Percentiles rank a stretch among this genome's conserved stretches.
These are phyloP conservation scores for Xylaria sp. DNA, from an alignment of 2,329 filamentous ascomycete genomes.

Conservation along the genomic window DNA sequence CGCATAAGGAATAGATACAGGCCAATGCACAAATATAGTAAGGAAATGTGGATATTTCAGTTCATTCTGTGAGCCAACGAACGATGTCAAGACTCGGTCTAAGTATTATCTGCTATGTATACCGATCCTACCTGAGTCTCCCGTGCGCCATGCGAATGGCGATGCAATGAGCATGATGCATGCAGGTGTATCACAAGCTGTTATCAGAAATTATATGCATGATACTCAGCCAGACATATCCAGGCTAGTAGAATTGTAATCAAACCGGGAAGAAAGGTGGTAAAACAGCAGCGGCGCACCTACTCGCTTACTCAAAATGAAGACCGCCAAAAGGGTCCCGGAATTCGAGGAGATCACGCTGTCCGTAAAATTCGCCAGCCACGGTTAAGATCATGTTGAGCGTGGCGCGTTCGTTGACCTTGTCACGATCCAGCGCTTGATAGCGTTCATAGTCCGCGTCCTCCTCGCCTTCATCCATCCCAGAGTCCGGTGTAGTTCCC, in stretches of 20 bases:
- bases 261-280: not conserved
- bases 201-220: not conserved
- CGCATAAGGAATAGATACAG: not conserved
- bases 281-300: not conserved
- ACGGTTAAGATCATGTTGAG: conserved; percentile 92
- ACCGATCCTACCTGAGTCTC: conserved; percentile 15
- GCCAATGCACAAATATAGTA: too few species aligned
- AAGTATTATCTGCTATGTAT: conserved; percentile 4
- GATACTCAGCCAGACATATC: conserved; percentile 22
- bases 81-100: not conserved
- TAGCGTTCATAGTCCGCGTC: conserved; percentile 37
- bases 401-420: conserved; percentile 68
- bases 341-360: conserved; percentile 81
- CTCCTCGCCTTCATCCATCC: conserved; percentile 23
- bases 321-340: conserved; percentile 63
- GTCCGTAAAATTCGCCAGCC: conserved; percentile 86
- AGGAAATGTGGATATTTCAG: too few species aligned
- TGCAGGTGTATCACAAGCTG: not conserved
- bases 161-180: not conserved
- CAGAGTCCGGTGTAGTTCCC: not conserved
- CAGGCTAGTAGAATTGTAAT: not conserved
- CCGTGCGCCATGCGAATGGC: not conserved
- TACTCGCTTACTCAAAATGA: conserved; percentile 19
- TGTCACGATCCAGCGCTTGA: conserved; percentile 40
- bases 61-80: not conserved